phyloP scores from a whole-genome alignment of 2,329 filamentous ascomycete species.

The Elsinoe fawcettii region DNA sequence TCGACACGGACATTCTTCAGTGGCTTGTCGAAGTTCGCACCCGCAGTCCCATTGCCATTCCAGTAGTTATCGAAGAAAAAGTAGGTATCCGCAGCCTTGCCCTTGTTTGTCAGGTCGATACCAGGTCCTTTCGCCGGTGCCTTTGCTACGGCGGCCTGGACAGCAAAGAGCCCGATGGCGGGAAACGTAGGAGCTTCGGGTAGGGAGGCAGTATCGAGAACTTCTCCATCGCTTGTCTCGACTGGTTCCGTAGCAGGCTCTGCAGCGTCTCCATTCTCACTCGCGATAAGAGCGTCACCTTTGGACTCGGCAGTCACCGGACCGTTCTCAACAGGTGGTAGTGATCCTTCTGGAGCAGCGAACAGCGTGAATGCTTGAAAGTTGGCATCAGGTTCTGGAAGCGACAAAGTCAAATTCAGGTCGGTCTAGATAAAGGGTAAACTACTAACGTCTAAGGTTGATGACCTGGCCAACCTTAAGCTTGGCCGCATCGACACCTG shows the following conservation, averaged over 20 bases:
- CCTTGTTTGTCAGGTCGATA: constrained; percentile 34
- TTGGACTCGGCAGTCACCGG: background rate
- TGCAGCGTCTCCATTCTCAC: background rate
- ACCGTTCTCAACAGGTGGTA: background rate
- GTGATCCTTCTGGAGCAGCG: background rate
- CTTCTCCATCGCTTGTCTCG: background rate
- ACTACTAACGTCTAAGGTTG: constrained; percentile 8
- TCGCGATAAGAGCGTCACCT: background rate
- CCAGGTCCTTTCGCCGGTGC: constrained; percentile 24
- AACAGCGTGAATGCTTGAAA: background rate
- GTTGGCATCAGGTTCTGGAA: background rate
- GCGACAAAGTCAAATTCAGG: background rate
- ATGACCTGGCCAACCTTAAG: constrained; percentile 4
- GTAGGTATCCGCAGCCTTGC: constrained; percentile 28
- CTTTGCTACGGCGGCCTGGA: background rate
- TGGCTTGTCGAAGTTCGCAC: constrained; percentile 36
- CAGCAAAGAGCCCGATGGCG: background rate
- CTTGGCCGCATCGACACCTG: background rate
- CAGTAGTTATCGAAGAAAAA: constrained; percentile 38
- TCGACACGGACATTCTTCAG: constrained; percentile 30
- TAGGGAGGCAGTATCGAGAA: background rate
- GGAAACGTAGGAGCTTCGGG: background rate
- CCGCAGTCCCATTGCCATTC: constrained; percentile 35
- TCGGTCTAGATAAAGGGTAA: constrained; percentile 3
- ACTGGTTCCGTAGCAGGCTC: background rate